Evolutionary conservation across 306 rosid species (phyloP), one percentile per base, ranked within the genome.

Genomic region (Astragalus membranaceus): DNA sequence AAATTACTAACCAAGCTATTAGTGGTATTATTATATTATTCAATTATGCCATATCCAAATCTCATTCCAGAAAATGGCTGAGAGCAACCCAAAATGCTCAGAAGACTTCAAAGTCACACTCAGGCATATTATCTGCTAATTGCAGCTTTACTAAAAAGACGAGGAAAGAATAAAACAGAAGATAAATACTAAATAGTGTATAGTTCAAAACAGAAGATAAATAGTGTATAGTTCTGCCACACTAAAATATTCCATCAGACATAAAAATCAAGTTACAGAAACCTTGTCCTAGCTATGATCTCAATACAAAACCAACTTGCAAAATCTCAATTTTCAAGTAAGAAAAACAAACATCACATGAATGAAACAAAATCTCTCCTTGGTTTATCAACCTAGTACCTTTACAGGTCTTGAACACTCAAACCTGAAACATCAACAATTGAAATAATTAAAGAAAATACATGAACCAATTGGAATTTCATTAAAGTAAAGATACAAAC

Each of bases 361-460:
- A 78, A 30, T 7, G 29, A 75, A 69, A 12, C 8, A 80, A 70
- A 48, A 8, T 59, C 32, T 74, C 52, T 57, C 54, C 58, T 56
- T 50, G 48, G 1, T 6, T 37, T 12, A 64, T 42, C 71, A 13
- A 13, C 8, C 10, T 70, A 15, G 16, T 29, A 26, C 48, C 74
- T 86, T 75, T 82, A 89, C 64, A 84, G 90, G 71, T 92, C 97
- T 78, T 87, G 97, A 41, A 92, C 97, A 61, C 82, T 85, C 94
- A 92, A 82, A 79, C 96, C 96, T 92, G 77, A 81, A 60, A 62
- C 10, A 37, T 46, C 15, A 30, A 46, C 46, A 58, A 67, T 26
- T 55, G 17, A 67, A 10, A 65, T 2, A 8, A 44, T 5, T 42
- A 2, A 54, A 58, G 0, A 11, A 4, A 12, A 64, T 2, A 62